phyloP scores from a whole-genome alignment of 176 grass and related monocot species.

The Oryza meridionalis region DNA sequence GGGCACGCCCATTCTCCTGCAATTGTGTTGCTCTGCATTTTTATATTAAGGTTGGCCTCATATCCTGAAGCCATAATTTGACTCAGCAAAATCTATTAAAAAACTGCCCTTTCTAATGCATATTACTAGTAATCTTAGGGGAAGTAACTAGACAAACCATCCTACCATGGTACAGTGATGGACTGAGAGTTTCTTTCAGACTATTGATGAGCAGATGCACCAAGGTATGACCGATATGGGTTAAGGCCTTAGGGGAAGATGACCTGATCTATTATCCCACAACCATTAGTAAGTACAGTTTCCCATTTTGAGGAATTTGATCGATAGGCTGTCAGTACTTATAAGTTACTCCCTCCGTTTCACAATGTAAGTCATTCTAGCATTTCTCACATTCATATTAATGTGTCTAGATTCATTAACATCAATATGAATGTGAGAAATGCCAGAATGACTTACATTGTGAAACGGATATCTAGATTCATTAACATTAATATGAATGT shows the following conservation, averaged over 20 bases:
- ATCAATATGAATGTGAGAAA: no score
- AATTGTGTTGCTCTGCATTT: background rate
- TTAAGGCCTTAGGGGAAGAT: background rate
- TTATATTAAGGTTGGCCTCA: background rate
- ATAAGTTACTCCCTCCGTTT: no score
- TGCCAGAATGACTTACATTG: no score
- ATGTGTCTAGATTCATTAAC: no score
- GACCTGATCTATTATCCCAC: background rate
- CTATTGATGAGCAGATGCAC: background rate
- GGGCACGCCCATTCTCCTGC: background rate
- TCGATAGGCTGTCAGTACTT: background rate
- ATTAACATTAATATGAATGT: no score
- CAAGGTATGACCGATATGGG: background rate
- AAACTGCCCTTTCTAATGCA: background rate
- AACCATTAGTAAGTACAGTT: background rate
- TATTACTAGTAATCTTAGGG: slow-evolving; percentile 12
- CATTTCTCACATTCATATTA: no score
- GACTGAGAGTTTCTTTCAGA: background rate
- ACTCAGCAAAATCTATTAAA: background rate
- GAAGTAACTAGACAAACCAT: slow-evolving; percentile 18
- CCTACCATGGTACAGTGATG: background rate
- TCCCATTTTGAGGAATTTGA: background rate
- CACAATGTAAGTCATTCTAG: no score
- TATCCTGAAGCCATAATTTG: background rate
- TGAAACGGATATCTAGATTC: no score